A percentile compares a stretch with the other conserved stretches of the same genome.
Evolutionary conservation across 2,329 filamentous ascomycete genomes (phyloP).

Genomic region (Colletotrichum gloeosporioides): DNA sequence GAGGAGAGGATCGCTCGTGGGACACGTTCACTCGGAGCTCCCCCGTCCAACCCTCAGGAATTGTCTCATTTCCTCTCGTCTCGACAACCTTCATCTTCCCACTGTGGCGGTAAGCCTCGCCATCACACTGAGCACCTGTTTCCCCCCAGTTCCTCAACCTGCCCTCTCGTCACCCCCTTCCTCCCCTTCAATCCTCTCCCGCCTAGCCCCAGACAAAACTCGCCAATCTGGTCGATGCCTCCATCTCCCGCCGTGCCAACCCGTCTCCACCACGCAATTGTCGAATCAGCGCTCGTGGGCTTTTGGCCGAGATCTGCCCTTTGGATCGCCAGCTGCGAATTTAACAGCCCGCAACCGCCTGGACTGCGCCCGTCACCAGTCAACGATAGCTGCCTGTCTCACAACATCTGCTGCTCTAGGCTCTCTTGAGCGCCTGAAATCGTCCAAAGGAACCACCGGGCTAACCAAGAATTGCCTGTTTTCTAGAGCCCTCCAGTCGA

Average conservation of each 20-base stretch:
- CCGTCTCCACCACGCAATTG: conserved; percentile 19
- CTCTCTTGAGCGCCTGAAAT: conserved; percentile 24
- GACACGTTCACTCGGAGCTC: conserved; percentile 72
- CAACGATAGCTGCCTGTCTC: conserved; percentile 8
- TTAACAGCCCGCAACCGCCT: conserved; percentile 17
- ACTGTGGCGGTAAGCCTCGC: conserved; percentile 59
- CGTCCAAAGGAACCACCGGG: conserved; percentile 15
- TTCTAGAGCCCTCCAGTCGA: conserved; percentile 49
- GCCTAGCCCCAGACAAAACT: background rate
- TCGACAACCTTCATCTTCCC: conserved; percentile 34
- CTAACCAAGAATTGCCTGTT: conserved; percentile 40
- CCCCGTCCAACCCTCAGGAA: conserved; percentile 51
- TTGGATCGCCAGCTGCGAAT: conserved; percentile 12
- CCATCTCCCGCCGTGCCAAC: conserved; percentile 30
- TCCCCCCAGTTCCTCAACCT: background rate
- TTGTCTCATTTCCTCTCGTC: conserved; percentile 52
- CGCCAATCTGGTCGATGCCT: background rate
- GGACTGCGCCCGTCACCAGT: conserved; percentile 20
- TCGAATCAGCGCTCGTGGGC: conserved; percentile 20
- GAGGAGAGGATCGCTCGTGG: conserved; percentile 46
- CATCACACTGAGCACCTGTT: background rate
- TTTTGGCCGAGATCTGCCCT: background rate
- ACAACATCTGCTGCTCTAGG: conserved; percentile 6
- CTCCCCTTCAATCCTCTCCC: conserved; percentile 25
- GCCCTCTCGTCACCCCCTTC: conserved; percentile 28